phyloP scores from a whole-genome alignment of 176 grass and related monocot species.

The Rhynchospora breviuscula region DNA sequence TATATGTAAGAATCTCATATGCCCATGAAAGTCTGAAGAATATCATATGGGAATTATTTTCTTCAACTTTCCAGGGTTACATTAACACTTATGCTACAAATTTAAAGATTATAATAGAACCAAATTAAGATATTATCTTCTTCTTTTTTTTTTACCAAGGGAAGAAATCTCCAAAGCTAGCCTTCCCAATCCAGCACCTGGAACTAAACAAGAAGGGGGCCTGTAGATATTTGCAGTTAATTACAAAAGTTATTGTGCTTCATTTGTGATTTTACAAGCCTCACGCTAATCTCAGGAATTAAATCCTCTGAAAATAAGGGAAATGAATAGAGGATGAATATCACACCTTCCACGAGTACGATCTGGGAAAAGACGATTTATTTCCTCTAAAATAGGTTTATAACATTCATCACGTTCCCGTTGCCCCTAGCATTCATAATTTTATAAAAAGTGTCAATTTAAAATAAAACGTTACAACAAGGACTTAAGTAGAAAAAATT shows the following conservation, averaged over 20 bases:
- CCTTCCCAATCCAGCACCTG: slow-evolving; percentile 90
- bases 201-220: slow-evolving; percentile 90
- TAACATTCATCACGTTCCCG: slow-evolving; percentile 91
- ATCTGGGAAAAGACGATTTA: slow-evolving; percentile 77
- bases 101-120: background rate
- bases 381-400: slow-evolving; percentile 87
- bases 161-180: slow-evolving; percentile 90
- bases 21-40: background rate
- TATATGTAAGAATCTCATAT: background rate
- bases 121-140: background rate
- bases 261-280: background rate
- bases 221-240: slow-evolving; percentile 46
- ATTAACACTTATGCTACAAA: background rate
- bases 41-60: background rate
- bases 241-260: background rate
- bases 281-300: background rate
- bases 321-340: slow-evolving; percentile 15
- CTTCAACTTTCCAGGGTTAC: background rate
- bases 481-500: background rate
- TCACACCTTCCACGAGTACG: slow-evolving; percentile 46
- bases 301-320: background rate
- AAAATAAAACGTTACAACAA: background rate
- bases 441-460: slow-evolving; percentile 13
- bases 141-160: slow-evolving; percentile 49
- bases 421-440: slow-evolving; percentile 56